Evolutionary conservation across 345 rosid species (phyloP), one percentile per base, ranked within the genome.

Genomic region (Boechera retrofracta): DNA sequence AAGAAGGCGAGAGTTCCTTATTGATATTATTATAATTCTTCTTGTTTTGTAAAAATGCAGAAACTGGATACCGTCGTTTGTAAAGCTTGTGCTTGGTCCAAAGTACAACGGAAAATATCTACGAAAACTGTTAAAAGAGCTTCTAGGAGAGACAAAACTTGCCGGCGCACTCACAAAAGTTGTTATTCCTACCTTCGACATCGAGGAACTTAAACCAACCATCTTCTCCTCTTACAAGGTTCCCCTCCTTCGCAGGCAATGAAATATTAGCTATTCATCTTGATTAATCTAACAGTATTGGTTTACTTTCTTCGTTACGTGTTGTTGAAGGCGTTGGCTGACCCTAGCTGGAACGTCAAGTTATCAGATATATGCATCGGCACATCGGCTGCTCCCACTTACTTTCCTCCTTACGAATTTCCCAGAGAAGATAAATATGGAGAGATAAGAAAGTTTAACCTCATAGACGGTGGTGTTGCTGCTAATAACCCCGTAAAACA

Each of bases 331-430:
- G 61, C 76, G 42, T 5, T 11, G 8, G 11, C 0, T 9, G n/a
- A 52, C 39, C 83, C 85, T 52, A 24, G 32, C 13, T 32, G 83
- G 10, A 84, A 87, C 76, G 91, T 83, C 52, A 26, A 16, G 15
- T 77, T 89, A 42, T 75, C 91, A 16, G 90, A 89, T 49, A 85
- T 89, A 52, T 83, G 90, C 82, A 74, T 87, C 26, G 71, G 79
- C 38, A 87, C 94, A 28, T 86, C 91, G 0, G 87, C 91, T 35
- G 89, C 94, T 29, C 91, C 89, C 64, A 89, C 90, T 26, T 77
- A 73, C 36, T 44, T 89, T 41, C 94, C 94, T 13, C 57, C 85
- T 35, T 48, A 84, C 73, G 59, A 83, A 33, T 87, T 87, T 80
- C 49, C 44, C 63, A 87, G 62, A 52, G 6, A 80, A 67, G 82